Base-by-base conservation (phyloP, 2,329 filamentous ascomycete genomes). In the Trichophyton benhamiae region DNA sequence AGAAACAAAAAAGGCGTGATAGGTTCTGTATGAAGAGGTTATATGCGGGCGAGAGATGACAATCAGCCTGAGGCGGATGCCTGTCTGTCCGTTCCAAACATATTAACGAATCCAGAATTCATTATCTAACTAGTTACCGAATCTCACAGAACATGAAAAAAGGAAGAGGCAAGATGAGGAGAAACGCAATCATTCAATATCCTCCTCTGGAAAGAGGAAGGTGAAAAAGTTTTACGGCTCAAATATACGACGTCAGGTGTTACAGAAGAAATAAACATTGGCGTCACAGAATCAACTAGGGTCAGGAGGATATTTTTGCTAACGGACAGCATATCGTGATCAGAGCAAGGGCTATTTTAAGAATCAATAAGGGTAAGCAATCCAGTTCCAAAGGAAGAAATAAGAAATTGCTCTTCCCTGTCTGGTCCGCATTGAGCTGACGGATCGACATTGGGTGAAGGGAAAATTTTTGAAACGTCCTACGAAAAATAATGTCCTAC, bases 221-320 rank as follows among this genome's bases (percentile, higher is more conserved):
- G 25, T 15, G 33, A 17, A n/a, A 55, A 55, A 36, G 33, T 6
- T 48, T 17, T 52, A 52, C 46, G 22, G 22, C 27, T 30, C 27
- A 30, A 27, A n/a, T 33, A 33, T 33, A 55, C 52, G 30, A 55
- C 30, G 27, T 55, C 52, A 55, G 52, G 52, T 55, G 52, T 55
- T 36, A 55, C 52, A 55, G 52, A 55, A 55, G 52, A 55, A 55
- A 55, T 55, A 55, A 55, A 55, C 49, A 53, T 53, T 53, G 49
- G 49, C 48, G 52, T 36, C 9, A 20, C 52, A 55, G 52, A 20
- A 15, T 55, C 52, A 55, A 17, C 52, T 27, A 30, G 25, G 52
- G 3, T 52, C 25, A 15, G 52, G 27, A 36, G 52, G 52, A 36
- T 36, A 15, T 55, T 36, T 4, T 15, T 17, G 11, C n/a, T 22